Evolutionary conservation across 164 flowering plant genomes (phyloP), one percentile per base, ranked within the genome.

Genomic region (Cinnamomum micranthum): DNA sequence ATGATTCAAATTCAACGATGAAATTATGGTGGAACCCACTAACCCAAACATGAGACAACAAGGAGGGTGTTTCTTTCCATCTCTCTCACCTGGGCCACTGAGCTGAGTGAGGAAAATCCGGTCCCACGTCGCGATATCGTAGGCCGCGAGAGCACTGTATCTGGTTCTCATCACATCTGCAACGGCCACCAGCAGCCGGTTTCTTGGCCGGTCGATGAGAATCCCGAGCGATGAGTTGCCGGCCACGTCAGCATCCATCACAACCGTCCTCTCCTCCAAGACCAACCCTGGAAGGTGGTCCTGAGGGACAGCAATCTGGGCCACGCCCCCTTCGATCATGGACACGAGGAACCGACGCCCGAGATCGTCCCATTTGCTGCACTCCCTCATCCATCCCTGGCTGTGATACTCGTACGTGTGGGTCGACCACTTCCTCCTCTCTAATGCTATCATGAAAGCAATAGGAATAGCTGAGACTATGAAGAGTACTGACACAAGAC

Each of bases 341-440:
- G 94, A 85, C 73, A 90, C 91, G 72, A 95, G 70, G 88, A 95
- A 95, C 2, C 97, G 88, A 20, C 81, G 79, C 84, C 81, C 71
- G 74, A 20, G 74, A n/a, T 78, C 82, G 85, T 95, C 99, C 97
- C 97, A 92, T 81, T 87, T 89, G 81, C 82, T 77, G 83, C 87
- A 85, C 81, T 95, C 99, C 19, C 97, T 79, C 67, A 91, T 50
- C 91, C 85, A 91, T 20, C 97, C 92, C 70, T 72, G 25, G 87
- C 92, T 89, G 80, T 78, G 88, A 85, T 91, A 91, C 71, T 78
- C 82, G 88, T 83, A 90, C 22, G 82, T 85, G 77, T 86, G 83
- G 27, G 91, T 82, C 25, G 88, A 1, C 3, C 87, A 81, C 22
- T 60, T 68, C 67, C 88, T 78, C 20, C 81, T 80, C 73, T 95